Base-by-base conservation (phyloP, 345 rosid genomes). In the Melastoma malabathricum region DNA sequence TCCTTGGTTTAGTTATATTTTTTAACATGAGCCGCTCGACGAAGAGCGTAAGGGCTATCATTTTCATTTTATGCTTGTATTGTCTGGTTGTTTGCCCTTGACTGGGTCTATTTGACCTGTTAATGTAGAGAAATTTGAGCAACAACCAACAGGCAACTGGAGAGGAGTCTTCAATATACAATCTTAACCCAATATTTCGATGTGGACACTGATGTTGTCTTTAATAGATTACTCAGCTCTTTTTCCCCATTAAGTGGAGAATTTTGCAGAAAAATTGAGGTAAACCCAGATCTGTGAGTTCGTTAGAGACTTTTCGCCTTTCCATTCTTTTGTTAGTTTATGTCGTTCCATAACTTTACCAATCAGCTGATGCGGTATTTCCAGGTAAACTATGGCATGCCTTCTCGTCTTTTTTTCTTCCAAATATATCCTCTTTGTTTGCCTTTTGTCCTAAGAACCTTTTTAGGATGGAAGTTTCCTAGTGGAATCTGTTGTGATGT, bases 231-330 rank as follows among this genome's bases (percentile, higher is more conserved):
- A 73, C 60, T 83, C 68, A 81, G 84, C 68, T 87, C 97, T 3
- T 60, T 92, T 45, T 72, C 69, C 64, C 95, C 95, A n/a, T 54
- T 61, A 6, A 65, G 65, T 59, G 97, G 84, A 12, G 84, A 84
- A 68, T 92, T 92, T 69, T 92, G 79, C 79, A 72, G 62, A 77
- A 92, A 87, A 72, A 87, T 83, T 22, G 86, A 84, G 64, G 94
- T 95, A 25, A 87, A 92, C 62, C 98, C 97, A 50, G 97, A 87
- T 71, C 66, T 92, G 97, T 87, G 70, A 92, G 97, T 78, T 56
- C 52, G 51, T 46, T 57, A 20, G 22, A 12, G 3, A 17, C 23
- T 52, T 15, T 4, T 39, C 15, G 43, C 46, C 54, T 46, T 57
- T 0, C 39, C 44, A 6, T n/a, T 46, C 18, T 46, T 7, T 17